Percentiles rank a stretch among this genome's conserved stretches.
phyloP scores from a whole-genome alignment of 768 basidiomycete genomes.

The Aureoboletus auriporus region DNA sequence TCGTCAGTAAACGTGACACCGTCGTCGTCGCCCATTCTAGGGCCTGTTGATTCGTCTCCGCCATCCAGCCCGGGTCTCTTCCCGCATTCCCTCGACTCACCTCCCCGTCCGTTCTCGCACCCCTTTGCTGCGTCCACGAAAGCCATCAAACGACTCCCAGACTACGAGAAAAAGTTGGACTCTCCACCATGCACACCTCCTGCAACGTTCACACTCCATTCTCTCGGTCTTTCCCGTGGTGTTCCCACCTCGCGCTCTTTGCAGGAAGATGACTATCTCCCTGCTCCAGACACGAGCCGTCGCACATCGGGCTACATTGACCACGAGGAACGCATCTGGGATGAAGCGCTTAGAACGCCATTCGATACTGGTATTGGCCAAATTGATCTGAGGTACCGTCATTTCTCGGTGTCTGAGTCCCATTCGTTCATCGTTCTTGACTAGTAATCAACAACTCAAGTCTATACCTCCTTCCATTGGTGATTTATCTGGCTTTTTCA shows the following conservation, averaged over 20 bases:
- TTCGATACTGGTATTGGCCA: slow-evolving; percentile 46
- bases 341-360: slow-evolving; percentile 38
- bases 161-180: slow-evolving; percentile 40
- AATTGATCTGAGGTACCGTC: slow-evolving; percentile 51
- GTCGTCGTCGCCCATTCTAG: slow-evolving; percentile 44
- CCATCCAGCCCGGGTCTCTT: slow-evolving; percentile 30
- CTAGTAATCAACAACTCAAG: slow-evolving; percentile 39
- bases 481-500: slow-evolving; percentile 46
- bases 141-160: slow-evolving; percentile 37
- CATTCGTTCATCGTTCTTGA: slow-evolving; percentile 9
- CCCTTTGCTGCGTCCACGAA: slow-evolving; percentile 61
- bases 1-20: slow-evolving; percentile 39
- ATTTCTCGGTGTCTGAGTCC: slow-evolving; percentile 13
- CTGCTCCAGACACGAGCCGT: slow-evolving; percentile 7
- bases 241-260: slow-evolving; percentile 14
- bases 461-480: slow-evolving; percentile 45
- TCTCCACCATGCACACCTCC: slow-evolving; percentile 20
- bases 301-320: slow-evolving; percentile 21
- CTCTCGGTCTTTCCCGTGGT: slow-evolving; percentile 13
- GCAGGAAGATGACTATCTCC: slow-evolving; percentile 25
- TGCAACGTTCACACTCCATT: slow-evolving; percentile 13
- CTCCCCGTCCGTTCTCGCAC: slow-evolving; percentile 30
- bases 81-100: slow-evolving; percentile 29
- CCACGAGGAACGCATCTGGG: slow-evolving; percentile 43
- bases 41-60: slow-evolving; percentile 36